Evolutionary conservation across 1,284 basidiomycete genomes (phyloP).

Genomic region (Puccinia novopanici): DNA sequence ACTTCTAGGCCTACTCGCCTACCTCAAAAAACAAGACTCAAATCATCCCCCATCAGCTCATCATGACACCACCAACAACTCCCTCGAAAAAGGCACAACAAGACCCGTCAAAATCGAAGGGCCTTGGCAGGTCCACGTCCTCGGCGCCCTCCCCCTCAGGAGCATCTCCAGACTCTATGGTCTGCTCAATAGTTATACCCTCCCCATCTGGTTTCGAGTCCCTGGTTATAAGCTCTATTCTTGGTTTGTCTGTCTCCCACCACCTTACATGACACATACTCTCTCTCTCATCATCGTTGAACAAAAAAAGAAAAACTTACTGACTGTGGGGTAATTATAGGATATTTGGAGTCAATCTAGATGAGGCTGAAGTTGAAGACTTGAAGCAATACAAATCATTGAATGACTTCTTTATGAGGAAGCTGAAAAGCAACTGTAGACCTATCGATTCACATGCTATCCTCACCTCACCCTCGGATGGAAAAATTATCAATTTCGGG

Average conservation of each 20-base stretch:
- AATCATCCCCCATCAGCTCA: background rate
- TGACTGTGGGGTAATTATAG: slow-evolving; percentile 1
- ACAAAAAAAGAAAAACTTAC: background rate
- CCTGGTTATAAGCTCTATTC: slow-evolving; percentile 84
- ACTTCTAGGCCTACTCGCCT: slow-evolving; percentile 71
- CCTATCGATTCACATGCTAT: slow-evolving; percentile 67
- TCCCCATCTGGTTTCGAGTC: slow-evolving; percentile 92
- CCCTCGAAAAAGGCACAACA: background rate
- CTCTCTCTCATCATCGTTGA: no score
- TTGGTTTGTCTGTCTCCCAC: slow-evolving; percentile 55
- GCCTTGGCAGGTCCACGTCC: slow-evolving; percentile 95
- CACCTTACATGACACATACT: no score
- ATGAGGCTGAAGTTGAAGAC: slow-evolving; percentile 81
- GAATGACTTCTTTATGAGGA: slow-evolving; percentile 92
- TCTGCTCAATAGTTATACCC: slow-evolving; percentile 74
- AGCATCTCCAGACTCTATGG: slow-evolving; percentile 95
- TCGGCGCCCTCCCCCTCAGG: slow-evolving; percentile 89
- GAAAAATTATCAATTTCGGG: slow-evolving; percentile 88
- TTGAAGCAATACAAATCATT: slow-evolving; percentile 76
- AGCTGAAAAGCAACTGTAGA: slow-evolving; percentile 77
- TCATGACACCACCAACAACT: background rate
- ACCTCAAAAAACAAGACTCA: slow-evolving; percentile 55
- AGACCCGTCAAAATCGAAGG: slow-evolving; percentile 71
- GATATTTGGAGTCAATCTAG: slow-evolving; percentile 89
- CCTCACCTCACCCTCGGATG: slow-evolving; percentile 89